Evolutionary conservation across 805 yeast genomes (phyloP).

Genomic region (Jamesozyma piceae): DNA sequence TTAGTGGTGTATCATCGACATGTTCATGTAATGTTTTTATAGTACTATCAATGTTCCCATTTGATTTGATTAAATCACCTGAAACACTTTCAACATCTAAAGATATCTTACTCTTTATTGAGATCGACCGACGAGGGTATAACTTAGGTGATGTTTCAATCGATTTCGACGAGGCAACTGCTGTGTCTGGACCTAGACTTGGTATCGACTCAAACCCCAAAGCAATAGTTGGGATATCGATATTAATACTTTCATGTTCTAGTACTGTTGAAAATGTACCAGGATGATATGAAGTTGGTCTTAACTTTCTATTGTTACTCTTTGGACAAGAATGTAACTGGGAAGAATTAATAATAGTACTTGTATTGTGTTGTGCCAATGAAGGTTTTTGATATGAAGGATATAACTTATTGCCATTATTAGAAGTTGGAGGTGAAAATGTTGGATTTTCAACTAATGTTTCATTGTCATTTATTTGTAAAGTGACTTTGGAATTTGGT

Average conservation of each 20-base stretch:
- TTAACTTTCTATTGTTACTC: constrained; percentile 45
- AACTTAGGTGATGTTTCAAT: constrained; percentile 15
- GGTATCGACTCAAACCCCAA: constrained; percentile 12
- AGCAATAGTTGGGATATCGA: not conserved
- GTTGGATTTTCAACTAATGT: not conserved
- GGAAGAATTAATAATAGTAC: not conserved
- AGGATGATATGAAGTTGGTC: constrained; percentile 83
- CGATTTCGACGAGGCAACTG: constrained; percentile 4
- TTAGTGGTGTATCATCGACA: constrained; percentile 6
- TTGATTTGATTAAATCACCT: constrained; percentile 32
- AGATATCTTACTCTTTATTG: constrained; percentile 27
- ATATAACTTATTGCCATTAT: not conserved
- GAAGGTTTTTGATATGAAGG: not conserved
- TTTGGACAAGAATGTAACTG: constrained; percentile 13
- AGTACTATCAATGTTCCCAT: constrained; percentile 14
- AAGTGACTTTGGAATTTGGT: not conserved
- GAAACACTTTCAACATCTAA: constrained; percentile 29
- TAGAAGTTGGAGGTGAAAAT: not conserved
- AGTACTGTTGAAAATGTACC: constrained; percentile 8
- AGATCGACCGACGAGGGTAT: constrained; percentile 17
- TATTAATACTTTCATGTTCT: constrained; percentile 2
- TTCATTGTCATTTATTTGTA: not conserved
- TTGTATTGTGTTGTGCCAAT: not conserved
- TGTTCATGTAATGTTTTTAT: constrained; percentile 15
- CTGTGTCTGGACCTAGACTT: constrained; percentile 9